Base-by-base conservation (phyloP, 2,329 filamentous ascomycete genomes). In the Aspergillus texensis region DNA sequence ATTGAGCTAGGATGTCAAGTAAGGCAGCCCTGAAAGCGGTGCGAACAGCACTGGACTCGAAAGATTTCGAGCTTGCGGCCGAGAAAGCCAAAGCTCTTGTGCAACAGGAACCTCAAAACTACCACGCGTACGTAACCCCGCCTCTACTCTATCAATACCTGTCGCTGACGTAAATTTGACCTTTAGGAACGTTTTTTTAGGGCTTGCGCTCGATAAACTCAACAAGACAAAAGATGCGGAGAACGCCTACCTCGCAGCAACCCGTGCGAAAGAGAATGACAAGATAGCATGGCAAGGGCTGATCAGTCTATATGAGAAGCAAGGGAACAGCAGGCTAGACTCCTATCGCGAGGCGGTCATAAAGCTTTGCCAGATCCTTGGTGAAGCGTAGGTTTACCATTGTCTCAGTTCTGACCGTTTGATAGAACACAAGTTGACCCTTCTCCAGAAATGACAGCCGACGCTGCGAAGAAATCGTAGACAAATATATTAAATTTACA, bases 201-300 rank as follows among this genome's bases (percentile, higher is more conserved):
- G 92, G 2, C 92, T 96, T 75, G 91, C 92, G 2, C 83, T 90
- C 53, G 93, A 96, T 77, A 95, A 93, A 75, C 86, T 90, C 65
- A 87, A 88, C 64, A 86, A 88, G 65, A 79, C 85, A 9, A 88
- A 91, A 8, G 90, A 92, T 46, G 89, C 95, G 0, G 93, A 95
- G 70, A 86, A 84, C 39, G 87, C 89, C 1, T 98, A 98, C 77
- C 83, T 85, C 46, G 83, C 86, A 36, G 95, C 94, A 1, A 87
- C 91, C 6, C 82, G 84, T 24, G 81, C 92, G 65, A 94, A 92
- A 67, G 87, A 89, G 0, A 83, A 87, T 21, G 93, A 97, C 69
- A 82, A 88, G n/a, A 91, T 94, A 71, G 91, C 91, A 68, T 98
- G 92, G 93, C 91, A 97, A 75, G 95, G 95, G 1, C 82, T 99